A percentile compares a stretch with the other conserved stretches of the same genome.
phyloP scores from a whole-genome alignment of 805 yeast species.

The Debaryomyces prosopidis region DNA sequence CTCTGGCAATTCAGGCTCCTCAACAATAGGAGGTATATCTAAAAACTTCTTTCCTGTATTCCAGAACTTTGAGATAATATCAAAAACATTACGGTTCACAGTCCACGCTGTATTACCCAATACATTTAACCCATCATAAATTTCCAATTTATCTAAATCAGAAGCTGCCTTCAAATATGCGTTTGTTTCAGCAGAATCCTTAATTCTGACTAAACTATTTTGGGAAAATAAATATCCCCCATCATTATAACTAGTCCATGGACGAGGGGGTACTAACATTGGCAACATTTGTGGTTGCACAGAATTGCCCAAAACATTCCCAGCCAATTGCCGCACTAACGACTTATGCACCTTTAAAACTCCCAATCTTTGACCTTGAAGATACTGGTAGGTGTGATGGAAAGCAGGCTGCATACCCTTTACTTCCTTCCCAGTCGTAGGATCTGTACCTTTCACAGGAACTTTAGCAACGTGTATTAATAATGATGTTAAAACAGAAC shows the following conservation, averaged over 20 bases:
- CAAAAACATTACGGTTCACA: conserved; percentile 69
- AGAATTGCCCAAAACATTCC: conserved; percentile 61
- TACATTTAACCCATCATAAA: conserved; percentile 81
- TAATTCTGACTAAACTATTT: conserved; percentile 68
- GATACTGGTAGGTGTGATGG: conserved; percentile 82
- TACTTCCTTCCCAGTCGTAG: conserved; percentile 67
- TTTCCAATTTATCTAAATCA: conserved; percentile 60
- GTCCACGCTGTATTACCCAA: conserved; percentile 93
- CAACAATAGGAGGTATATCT: conserved; percentile 61
- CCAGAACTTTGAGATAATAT: conserved; percentile 78
- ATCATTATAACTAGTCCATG: conserved; percentile 77
- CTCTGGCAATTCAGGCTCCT: conserved; percentile 46
- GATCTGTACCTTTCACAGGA: conserved; percentile 77
- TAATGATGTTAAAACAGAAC: conserved; percentile 74
- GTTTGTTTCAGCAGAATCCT: conserved; percentile 82
- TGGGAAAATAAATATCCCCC: conserved; percentile 83
- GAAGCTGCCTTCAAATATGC: conserved; percentile 89
- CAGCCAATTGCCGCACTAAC: conserved; percentile 64
- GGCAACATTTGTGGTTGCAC: conserved; percentile 88
- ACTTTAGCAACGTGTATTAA: conserved; percentile 82
- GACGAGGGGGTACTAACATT: conserved; percentile 87
- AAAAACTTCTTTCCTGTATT: conserved; percentile 74
- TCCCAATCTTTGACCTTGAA: conserved; percentile 78
- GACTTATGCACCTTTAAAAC: conserved; percentile 73
- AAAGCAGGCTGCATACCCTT: conserved; percentile 85